These are phyloP conservation scores for Sambucus nigra DNA, from an alignment of 129 eudicot species.

Conservation along the genomic window DNA sequence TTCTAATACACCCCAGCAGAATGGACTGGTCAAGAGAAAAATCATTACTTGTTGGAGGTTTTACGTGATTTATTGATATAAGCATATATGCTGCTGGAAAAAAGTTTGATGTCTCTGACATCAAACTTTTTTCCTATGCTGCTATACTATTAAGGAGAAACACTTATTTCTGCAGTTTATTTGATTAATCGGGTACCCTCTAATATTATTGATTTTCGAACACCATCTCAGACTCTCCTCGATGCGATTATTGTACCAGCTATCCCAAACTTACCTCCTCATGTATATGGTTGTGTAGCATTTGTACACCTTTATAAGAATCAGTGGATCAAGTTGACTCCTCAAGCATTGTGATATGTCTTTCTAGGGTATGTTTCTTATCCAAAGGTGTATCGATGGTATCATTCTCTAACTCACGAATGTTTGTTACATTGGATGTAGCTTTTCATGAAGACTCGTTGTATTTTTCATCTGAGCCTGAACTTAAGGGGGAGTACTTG, in stretches of 20 bases:
- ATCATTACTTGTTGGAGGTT: constrained; percentile 9
- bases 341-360: not conserved
- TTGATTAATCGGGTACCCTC: constrained; percentile 1
- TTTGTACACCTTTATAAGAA: not conserved
- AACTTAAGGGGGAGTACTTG: not conserved
- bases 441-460: not conserved
- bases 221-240: not conserved
- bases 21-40: not conserved
- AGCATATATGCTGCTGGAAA: constrained; percentile 15
- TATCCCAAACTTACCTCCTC: constrained; percentile 1
- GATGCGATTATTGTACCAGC: not conserved
- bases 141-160: constrained; percentile 19
- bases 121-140: no score
- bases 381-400: not conserved
- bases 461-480: not conserved
- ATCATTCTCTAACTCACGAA: not conserved
- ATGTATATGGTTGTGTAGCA: not conserved
- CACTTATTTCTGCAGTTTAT: not conserved
- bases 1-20: not conserved
- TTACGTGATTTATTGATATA: constrained; percentile 8
- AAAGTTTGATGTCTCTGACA: no score
- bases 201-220: not conserved
- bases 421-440: not conserved
- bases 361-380: not conserved
- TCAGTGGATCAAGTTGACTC: not conserved